Base-by-base conservation (phyloP, 2,329 filamentous ascomycete genomes). In the Alternaria postmessia region DNA sequence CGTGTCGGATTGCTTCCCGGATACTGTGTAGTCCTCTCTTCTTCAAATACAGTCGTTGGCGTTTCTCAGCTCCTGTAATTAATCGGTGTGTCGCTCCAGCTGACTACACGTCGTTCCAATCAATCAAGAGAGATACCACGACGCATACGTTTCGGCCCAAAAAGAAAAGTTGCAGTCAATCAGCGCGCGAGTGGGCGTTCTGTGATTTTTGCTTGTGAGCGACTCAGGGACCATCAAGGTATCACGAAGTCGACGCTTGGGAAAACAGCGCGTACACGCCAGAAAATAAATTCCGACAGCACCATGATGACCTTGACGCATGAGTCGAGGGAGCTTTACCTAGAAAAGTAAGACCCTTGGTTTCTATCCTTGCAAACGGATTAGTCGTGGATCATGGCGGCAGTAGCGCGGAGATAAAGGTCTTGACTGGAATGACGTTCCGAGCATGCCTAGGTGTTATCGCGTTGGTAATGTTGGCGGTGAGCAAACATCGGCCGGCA, bases 241-340 rank as follows among this genome's bases (percentile, higher is more conserved):
- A 34, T 58, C 16, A 39, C 24, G 24, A 57, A 59, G 43, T 28
- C 42, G 38, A 36, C 43, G 57, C 62, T 66, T 66, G 61, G 20
- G 20, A 62, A 65, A 61, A 55, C 46, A 24, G 46, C 54, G 48
- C 46, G 46, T 49, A 32, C 54, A 52, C 11, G 11, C 51, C 57
- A 34, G 54, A 61, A 63, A 60, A 58, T 61, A 63, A 58, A 56
- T 57, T 63, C 64, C 54, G 53, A 39, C 39, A 59, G 63, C 52
- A 65, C 65, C 65, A 57, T 63, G 62, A 63, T 67, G 56, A 65
- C 57, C 62, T 64, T 59, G 59, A 59, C 61, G 65, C 61, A 26
- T 63, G 62, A 36, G 65, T 57, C 58, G 59, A 63, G 58, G 34
- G 16, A 39, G 39, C 66, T 54, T 66, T 64, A 16, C 66, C 42